Evolutionary conservation across 2,329 filamentous ascomycete species (phyloP), one percentile per base, ranked within the genome.

Genomic region (Penicillium sp.): DNA sequence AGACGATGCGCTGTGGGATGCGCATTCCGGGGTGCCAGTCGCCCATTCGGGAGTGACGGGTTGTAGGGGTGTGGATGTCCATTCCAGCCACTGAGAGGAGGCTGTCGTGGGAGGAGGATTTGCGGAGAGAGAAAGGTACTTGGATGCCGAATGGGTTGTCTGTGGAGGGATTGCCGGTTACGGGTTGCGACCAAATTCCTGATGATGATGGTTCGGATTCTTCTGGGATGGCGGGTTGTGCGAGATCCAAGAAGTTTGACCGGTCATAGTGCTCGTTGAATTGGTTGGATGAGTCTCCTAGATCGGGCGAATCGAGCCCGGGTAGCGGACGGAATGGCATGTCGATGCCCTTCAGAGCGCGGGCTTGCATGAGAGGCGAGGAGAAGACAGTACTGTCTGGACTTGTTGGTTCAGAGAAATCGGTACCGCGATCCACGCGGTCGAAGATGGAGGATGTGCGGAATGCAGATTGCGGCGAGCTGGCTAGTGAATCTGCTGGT

Each of bases 41-140:
- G 15, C 86, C 83, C 52, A 94, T 81, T 63, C 95, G 90, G 27
- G 88, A 90, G 0, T 90, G 90, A 3, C 89, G 84, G 1, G 82
- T 80, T 63, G 87, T 86, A 4, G 95, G 79, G 0, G 89, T 91
- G 68, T 96, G 91, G 43, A 96, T 95, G 67, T 97, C 93, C 69
- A 96, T 87, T 2, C 91, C 91, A 0, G 87, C 84, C 1, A 96
- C 82, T 0, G 92, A 97, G 60, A 97, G 83, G 55, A 97, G 86
- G 15, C 90, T 96, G 68, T 97, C 92, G 62, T 96, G 91, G 1
- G 92, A 96, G 2, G 85, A 68, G 2, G 85, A 80, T 26, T 88
- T 86, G 33, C 84, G 88, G 3, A 92, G 71, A 2, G 72, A 70
- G 74, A 60, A 65, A 34, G 61, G 64, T 23, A 60, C 52, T 15